Conservation (phyloP, 129 eudicot genomes). For the Flaveria linearis region DNA sequence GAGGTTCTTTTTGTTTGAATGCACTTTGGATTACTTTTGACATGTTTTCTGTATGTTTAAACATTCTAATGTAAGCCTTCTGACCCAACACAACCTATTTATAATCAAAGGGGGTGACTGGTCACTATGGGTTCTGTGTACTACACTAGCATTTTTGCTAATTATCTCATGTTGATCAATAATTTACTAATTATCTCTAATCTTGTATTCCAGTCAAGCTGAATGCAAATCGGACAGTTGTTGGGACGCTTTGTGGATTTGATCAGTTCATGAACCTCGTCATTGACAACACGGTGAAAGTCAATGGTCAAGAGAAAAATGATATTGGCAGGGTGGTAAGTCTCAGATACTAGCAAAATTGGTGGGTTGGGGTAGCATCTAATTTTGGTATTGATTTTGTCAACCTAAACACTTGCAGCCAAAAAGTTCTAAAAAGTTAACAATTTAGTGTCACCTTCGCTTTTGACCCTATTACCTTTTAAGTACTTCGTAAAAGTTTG, state of each 20-base stretch:
- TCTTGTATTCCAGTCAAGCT: conserved; percentile 48
- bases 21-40: neutral
- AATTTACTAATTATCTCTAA: neutral
- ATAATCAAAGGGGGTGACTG: neutral
- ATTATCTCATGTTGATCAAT: neutral
- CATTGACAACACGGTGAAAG: conserved; percentile 54
- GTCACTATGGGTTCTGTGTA: neutral
- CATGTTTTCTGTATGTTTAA: neutral
- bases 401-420: neutral
- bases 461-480: neutral
- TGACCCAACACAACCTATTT: neutral
- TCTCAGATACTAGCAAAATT: neutral
- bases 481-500: too few relatives aligned
- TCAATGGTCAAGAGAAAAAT: conserved; percentile 74
- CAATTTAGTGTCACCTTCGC: neutral
- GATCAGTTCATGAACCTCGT: conserved; percentile 64
- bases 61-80: neutral
- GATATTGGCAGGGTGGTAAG: conserved; percentile 98
- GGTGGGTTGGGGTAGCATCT: neutral
- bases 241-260: conserved; percentile 58
- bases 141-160: neutral
- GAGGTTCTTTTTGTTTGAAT: neutral
- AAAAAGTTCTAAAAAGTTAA: neutral
- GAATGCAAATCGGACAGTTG: conserved; percentile 52
- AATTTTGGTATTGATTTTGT: neutral